Evolutionary conservation across 305 asterid species (phyloP), one percentile per base, ranked within the genome.

Genomic region (Fraxinus ornus): DNA sequence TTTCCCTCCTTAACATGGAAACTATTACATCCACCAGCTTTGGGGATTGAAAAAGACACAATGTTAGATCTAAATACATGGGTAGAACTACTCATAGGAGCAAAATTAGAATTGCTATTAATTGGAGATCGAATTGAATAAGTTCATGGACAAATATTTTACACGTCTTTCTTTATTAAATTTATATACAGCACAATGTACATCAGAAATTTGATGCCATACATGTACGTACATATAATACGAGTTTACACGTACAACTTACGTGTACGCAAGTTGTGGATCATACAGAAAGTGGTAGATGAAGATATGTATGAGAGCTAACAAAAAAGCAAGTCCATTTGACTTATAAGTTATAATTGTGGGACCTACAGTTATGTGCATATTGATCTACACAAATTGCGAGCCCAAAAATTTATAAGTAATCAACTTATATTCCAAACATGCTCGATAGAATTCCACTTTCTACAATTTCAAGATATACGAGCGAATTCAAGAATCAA

Each of bases 1-100:
- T 35, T 70, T 70, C 75, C 75, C 75, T 70, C 75, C 9, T 70
- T 70, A 4, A 30, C 75, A 70, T 70, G 75, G 41, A 70, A 70
- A 70, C 41, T 10, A 30, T 21, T 30, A 70, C 21, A 70, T 70
- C 75, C 75, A 70, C 75, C 75, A 70, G 41, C 13, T 30, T 30
- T 4, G 39, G 0, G 73, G 75, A 5, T 70, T 70, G 75, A 70
- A 70, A 12, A 30, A 5, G 39, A 70, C 75, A 28, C 41, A 13
- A 30, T 0, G 30, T 70, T 70, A 70, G 5, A 66, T 22, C 6
- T 26, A 66, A 24, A 66, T 66, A 66, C 36, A 66, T 66, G 73
- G 73, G 30, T 22, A 3, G n/a, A 24, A 22, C 7, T 7, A 8
- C 8, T 9, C 72, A 8, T 62, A 62, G 32, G 71, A 62, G 71